A percentile compares a stretch with the other conserved stretches of the same genome.
These are phyloP conservation scores for Panellus pusillus DNA, from an alignment of 768 basidiomycete species.

Conservation along the genomic window DNA sequence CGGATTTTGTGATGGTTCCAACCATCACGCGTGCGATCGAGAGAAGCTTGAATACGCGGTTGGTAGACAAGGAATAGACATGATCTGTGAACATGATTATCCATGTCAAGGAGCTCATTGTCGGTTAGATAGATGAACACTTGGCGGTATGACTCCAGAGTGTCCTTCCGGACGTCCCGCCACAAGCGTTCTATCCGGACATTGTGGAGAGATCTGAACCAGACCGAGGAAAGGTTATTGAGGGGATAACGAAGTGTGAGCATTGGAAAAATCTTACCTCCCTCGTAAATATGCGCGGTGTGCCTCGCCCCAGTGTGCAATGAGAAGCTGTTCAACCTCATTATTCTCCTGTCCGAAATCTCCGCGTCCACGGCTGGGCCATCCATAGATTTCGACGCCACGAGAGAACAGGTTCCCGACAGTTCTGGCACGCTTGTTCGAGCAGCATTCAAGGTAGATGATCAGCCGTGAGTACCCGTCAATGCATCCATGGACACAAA, in stretches of 20 bases:
- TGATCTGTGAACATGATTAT: conserved; percentile 11
- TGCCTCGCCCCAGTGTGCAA: background rate
- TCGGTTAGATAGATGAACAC: conserved; percentile 29
- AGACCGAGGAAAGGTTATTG: too few relatives aligned
- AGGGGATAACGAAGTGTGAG: too few relatives aligned
- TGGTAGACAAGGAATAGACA: conserved; percentile 28
- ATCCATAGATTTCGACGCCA: background rate
- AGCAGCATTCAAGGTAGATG: conserved; percentile 3
- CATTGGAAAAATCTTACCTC: too few relatives aligned
- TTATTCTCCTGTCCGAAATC: conserved; percentile 8
- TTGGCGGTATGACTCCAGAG: conserved; percentile 28
- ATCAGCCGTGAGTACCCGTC: conserved; percentile 25
- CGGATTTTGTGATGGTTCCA: conserved; percentile 29
- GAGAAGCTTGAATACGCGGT: conserved; percentile 27
- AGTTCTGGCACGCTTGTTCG: conserved; percentile 6
- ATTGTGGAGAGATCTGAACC: conserved; percentile 29
- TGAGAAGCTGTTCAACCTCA: background rate
- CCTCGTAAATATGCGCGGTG: too few relatives aligned
- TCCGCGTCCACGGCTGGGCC: conserved; percentile 10
- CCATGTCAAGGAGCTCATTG: conserved; percentile 25
- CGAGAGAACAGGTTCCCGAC: conserved; percentile 1
- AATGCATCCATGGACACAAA: conserved; percentile 28
- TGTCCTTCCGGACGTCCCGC: conserved; percentile 29
- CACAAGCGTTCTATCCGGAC: conserved; percentile 28
- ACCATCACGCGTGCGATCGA: conserved; percentile 21